Conservation (phyloP, 495 filamentous ascomycete species). For the Daldinia bambusicola region DNA sequence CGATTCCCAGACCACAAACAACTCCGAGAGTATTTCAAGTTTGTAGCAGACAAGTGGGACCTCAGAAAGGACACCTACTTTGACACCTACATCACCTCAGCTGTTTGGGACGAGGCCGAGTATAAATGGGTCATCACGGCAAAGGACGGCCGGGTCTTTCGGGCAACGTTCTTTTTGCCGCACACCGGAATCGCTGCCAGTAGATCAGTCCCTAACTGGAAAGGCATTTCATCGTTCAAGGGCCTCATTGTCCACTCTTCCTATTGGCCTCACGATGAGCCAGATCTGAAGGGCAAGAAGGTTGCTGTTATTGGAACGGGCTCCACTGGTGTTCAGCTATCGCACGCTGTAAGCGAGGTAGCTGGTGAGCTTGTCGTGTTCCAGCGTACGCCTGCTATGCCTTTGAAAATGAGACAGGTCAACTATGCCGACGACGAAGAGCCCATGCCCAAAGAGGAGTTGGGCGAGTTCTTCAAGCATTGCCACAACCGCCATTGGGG, state of each 20-base stretch:
- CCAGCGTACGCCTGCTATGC: constrained; percentile 62
- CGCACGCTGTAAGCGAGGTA: constrained; percentile 55
- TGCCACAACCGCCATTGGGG: constrained; percentile 55
- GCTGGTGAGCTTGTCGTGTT: constrained; percentile 58
- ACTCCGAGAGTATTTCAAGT: constrained; percentile 64
- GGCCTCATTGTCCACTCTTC: constrained; percentile 66
- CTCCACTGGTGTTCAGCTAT: constrained; percentile 66
- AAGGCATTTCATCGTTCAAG: constrained; percentile 64
- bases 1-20: constrained; percentile 64
- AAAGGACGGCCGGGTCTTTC: constrained; percentile 56
- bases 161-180: constrained; percentile 60
- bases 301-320: constrained; percentile 70
- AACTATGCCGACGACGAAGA: constrained; percentile 58
- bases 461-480: constrained; percentile 57
- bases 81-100: constrained; percentile 57
- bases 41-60: constrained; percentile 60
- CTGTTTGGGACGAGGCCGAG: constrained; percentile 54
- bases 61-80: constrained; percentile 65
- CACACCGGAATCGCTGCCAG: constrained; percentile 58
- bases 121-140: constrained; percentile 61
- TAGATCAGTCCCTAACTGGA: constrained; percentile 56
- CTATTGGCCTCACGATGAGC: constrained; percentile 65
- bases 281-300: constrained; percentile 61
- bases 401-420: constrained; percentile 62
- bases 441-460: constrained; percentile 53